phyloP scores from a whole-genome alignment of 2,329 filamentous ascomycete species.

The Exophiala alcalophila region DNA sequence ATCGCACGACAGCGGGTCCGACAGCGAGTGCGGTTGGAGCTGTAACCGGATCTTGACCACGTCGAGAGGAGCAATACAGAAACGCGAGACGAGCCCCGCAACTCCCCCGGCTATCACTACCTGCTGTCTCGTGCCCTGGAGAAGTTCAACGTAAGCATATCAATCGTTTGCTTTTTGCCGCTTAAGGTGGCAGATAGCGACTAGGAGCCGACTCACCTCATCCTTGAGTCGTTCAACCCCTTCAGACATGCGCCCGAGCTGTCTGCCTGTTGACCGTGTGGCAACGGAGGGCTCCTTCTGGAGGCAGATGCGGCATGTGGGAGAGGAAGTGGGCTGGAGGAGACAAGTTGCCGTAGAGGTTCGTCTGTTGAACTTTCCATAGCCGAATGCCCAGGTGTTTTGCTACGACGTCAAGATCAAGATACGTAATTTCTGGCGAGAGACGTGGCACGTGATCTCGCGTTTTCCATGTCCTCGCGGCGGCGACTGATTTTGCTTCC shows the following conservation, averaged over 20 bases:
- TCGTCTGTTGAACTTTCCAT: background rate
- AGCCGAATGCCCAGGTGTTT: no score
- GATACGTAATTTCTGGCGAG: conserved; percentile 8
- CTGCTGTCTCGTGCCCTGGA: conserved; percentile 63
- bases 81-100: conserved; percentile 87
- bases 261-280: background rate
- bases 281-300: background rate
- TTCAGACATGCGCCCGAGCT: conserved; percentile 58
- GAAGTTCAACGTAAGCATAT: background rate
- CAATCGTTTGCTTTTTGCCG: no score
- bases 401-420: no score
- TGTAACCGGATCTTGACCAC: conserved; percentile 98
- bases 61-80: conserved; percentile 91
- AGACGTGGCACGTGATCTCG: conserved; percentile 10
- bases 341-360: conserved; percentile 7
- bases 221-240: conserved; percentile 63
- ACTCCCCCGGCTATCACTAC: conserved; percentile 64
- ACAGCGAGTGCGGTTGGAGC: conserved; percentile 81
- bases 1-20: conserved; percentile 64
- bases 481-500: no score
- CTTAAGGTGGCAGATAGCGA: no score
- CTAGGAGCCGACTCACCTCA: conserved; percentile 57
- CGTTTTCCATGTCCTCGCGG: background rate
- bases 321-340: conserved; percentile 1
- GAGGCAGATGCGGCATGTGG: conserved; percentile 2